A percentile compares a stretch with the other conserved stretches of the same genome.
Evolutionary conservation across 345 rosid genomes (phyloP).

Genomic region (Euphorbia tirucalli): DNA sequence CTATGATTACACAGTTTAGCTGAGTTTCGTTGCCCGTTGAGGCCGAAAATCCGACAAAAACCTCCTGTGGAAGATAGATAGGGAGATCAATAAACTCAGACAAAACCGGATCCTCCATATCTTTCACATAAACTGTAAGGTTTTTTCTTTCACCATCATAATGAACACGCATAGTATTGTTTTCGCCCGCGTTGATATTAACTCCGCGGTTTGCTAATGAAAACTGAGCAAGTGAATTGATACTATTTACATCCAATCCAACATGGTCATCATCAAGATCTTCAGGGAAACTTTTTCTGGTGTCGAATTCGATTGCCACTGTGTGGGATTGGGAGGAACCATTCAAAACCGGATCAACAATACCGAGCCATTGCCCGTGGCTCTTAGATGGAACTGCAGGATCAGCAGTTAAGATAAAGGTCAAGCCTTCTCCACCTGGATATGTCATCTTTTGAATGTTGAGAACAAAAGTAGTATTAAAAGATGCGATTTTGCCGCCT

Average conservation of each 20-base stretch:
- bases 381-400: constrained; percentile 36
- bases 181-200: constrained; percentile 13
- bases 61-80: constrained; percentile 42
- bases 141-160: constrained; percentile 41
- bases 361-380: constrained; percentile 64
- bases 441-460: constrained; percentile 34
- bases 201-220: constrained; percentile 31
- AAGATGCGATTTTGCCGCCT: constrained; percentile 25
- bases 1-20: constrained; percentile 62
- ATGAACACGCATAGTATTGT: constrained; percentile 23
- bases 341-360: constrained; percentile 40
- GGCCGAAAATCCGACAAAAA: constrained; percentile 61
- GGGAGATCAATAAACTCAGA: constrained; percentile 48
- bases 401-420: constrained; percentile 46
- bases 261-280: constrained; percentile 65
- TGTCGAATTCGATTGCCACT: constrained; percentile 71
- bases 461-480: constrained; percentile 55
- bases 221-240: constrained; percentile 39
- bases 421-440: constrained; percentile 69
- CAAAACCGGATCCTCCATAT: constrained; percentile 25
- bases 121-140: constrained; percentile 39
- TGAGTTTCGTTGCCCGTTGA: constrained; percentile 25
- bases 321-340: constrained; percentile 25
- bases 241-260: constrained; percentile 52
- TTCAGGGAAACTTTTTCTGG: constrained; percentile 42